phyloP scores from a whole-genome alignment of 495 filamentous ascomycete species.

The Rusavskia elegans region DNA sequence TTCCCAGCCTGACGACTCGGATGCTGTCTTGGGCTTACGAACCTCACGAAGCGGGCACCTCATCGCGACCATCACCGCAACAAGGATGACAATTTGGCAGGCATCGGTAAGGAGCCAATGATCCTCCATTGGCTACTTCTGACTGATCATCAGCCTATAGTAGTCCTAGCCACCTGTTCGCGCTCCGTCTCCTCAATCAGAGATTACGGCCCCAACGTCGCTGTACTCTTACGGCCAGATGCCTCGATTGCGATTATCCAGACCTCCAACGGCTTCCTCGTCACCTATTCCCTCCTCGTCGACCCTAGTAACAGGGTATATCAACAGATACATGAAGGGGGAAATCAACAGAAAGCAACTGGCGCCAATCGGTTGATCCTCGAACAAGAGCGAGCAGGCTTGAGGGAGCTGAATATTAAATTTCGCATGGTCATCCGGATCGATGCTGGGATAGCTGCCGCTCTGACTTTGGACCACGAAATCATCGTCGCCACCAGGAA shows the following conservation, averaged over 20 bases:
- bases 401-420: slow-evolving; percentile 71
- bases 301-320: slow-evolving; percentile 74
- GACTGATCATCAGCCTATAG: slow-evolving; percentile 54
- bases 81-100: slow-evolving; percentile 83
- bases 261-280: slow-evolving; percentile 71
- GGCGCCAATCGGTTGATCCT: slow-evolving; percentile 40
- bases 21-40: slow-evolving; percentile 51
- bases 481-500: slow-evolving; percentile 86
- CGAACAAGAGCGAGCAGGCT: slow-evolving; percentile 54
- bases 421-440: slow-evolving; percentile 98
- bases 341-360: slow-evolving; percentile 54
- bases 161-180: slow-evolving; percentile 68
- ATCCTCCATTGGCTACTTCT: slow-evolving; percentile 13
- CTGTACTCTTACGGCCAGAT: slow-evolving; percentile 78
- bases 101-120: slow-evolving; percentile 53
- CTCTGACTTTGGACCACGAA: slow-evolving; percentile 84
- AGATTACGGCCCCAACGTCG: slow-evolving; percentile 72
- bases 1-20: slow-evolving; percentile 4
- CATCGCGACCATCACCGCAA: slow-evolving; percentile 76
- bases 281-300: slow-evolving; percentile 85
- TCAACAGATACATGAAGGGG: slow-evolving; percentile 56
- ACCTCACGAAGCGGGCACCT: slow-evolving; percentile 70
- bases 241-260: slow-evolving; percentile 85
- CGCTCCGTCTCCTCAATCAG: slow-evolving; percentile 63
- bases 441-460: slow-evolving; percentile 79